Evolutionary conservation across 495 filamentous ascomycete genomes (phyloP).

Genomic region (Letharia lupina): DNA sequence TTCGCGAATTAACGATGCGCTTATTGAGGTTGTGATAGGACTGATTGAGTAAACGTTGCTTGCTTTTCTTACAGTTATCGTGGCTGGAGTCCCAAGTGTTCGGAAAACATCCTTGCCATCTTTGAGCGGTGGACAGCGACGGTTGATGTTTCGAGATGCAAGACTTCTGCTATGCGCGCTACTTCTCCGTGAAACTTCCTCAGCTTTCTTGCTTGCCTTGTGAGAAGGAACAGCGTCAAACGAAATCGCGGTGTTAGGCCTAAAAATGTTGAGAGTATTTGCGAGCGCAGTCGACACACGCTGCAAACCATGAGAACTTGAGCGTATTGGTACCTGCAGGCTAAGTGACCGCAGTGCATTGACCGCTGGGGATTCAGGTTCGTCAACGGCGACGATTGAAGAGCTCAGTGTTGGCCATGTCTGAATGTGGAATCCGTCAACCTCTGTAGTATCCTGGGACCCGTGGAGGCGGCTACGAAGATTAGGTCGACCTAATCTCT

Average conservation of each 20-base stretch:
- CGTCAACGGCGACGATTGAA: not conserved
- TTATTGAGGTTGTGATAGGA: conserved; percentile 6
- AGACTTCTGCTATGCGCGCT: conserved; percentile 6
- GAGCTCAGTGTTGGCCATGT: not conserved
- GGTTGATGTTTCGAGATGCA: not conserved
- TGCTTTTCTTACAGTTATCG: conserved; percentile 25
- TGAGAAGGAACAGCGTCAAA: not conserved
- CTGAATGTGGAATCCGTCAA: not conserved
- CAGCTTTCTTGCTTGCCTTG: not conserved
- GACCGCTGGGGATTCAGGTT: conserved; percentile 7
- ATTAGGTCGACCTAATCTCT: not conserved
- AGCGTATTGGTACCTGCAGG: not conserved
- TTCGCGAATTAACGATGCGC: not conserved
- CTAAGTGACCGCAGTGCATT: conserved; percentile 9
- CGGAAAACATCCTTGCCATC: not conserved
- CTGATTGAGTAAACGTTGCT: conserved; percentile 10
- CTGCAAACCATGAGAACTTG: not conserved
- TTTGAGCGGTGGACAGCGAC: not conserved
- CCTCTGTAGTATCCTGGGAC: not conserved
- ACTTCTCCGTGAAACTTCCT: not conserved
- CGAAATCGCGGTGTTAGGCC: not conserved
- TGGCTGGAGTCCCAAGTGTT: conserved; percentile 16
- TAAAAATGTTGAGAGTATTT: not conserved
- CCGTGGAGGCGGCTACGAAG: not conserved
- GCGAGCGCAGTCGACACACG: conserved; percentile 7